These are phyloP conservation scores for Solanum ossicruentum DNA, from an alignment of 257 asterid genomes.

Conservation along the genomic window DNA sequence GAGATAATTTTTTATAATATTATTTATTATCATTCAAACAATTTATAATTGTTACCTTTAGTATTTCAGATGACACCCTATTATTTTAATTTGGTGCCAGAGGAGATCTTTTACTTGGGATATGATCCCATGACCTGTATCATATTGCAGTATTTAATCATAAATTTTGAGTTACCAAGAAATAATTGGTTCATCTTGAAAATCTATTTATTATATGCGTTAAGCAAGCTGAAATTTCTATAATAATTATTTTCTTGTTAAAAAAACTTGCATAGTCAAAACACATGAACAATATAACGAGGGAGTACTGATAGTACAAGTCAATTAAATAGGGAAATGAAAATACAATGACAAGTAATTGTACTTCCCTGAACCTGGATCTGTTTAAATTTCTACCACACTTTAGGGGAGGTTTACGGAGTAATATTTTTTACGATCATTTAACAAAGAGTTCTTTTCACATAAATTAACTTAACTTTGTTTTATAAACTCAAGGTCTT, in stretches of 20 bases:
- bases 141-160: neutral
- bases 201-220: neutral
- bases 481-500: no score
- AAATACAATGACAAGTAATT: neutral
- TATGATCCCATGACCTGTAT: neutral
- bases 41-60: no score
- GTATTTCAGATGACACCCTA: no score
- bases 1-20: no score
- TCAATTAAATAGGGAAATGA: neutral
- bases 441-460: no score
- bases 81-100: no score
- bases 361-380: neutral
- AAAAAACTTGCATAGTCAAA: neutral
- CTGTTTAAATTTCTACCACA: neutral
- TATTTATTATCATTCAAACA: no score
- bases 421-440: no score
- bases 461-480: no score
- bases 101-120: neutral
- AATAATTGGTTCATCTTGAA: neutral
- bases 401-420: neutral
- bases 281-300: neutral
- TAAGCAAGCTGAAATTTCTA: neutral
- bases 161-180: neutral
- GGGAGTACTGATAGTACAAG: neutral
- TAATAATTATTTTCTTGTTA: neutral